Percentiles rank a stretch among this genome's conserved stretches.
These are phyloP conservation scores for Acanthamoeba quina DNA, from an alignment of 208 protist species.

Conservation along the genomic window DNA sequence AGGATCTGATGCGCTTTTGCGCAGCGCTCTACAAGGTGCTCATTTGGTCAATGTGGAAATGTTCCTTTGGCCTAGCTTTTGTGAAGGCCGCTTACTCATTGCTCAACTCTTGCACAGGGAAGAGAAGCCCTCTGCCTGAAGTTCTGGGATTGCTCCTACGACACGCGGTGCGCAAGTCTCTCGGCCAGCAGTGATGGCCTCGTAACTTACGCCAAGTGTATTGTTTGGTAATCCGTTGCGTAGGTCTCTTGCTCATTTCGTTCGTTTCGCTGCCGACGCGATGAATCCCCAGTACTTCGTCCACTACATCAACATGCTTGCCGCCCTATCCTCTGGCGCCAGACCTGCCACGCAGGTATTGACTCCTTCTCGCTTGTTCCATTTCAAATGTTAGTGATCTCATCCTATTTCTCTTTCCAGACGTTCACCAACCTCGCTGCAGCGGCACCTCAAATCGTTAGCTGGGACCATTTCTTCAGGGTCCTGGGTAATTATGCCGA, in stretches of 20 bases:
- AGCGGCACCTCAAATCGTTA: background rate
- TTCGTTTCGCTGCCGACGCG: background rate
- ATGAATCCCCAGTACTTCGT: slow-evolving; percentile 45
- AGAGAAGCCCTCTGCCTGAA: slow-evolving; percentile 1
- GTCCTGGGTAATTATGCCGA: slow-evolving; percentile 1
- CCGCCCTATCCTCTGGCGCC: background rate
- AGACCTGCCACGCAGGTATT: background rate
- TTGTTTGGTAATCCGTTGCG: background rate
- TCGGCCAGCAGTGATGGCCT: background rate
- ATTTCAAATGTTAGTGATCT: background rate
- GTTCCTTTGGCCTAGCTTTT: background rate
- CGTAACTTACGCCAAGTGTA: no score
- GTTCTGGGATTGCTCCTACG: slow-evolving; percentile 23
- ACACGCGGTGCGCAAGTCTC: background rate
- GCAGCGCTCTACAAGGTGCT: slow-evolving; percentile 41
- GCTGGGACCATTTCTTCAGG: slow-evolving; percentile 63
- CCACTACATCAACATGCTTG: slow-evolving; percentile 58
- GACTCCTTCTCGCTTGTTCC: background rate
- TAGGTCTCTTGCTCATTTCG: slow-evolving; percentile 19
- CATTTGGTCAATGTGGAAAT: background rate
- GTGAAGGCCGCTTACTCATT: background rate
- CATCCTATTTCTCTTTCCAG: background rate
- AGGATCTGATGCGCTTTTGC: slow-evolving; percentile 52
- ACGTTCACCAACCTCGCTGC: background rate
- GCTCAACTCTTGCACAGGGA: background rate